Conservation (phyloP, 371 early-diverging fungal genomes). For the Entomophthora muscae region DNA sequence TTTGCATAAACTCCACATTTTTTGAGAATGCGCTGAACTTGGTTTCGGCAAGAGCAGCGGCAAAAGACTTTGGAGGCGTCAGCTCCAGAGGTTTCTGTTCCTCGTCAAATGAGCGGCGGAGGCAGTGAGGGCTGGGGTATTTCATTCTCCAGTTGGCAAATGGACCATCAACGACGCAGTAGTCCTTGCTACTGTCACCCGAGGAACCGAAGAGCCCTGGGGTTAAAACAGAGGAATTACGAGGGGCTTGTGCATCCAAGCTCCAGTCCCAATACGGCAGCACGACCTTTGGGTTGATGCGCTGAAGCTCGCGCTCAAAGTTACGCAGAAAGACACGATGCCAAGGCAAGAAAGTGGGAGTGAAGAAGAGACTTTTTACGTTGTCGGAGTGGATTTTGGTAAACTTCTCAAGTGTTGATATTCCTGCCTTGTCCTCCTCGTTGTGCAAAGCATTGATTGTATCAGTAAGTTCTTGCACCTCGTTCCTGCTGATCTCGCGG, state of each 20-base stretch:
- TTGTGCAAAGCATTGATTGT: background rate
- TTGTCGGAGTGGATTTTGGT: background rate
- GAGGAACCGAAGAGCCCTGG: constrained; percentile 11
- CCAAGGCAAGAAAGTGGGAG: constrained; percentile 15
- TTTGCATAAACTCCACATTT: constrained; percentile 23
- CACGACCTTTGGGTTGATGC: constrained; percentile 8
- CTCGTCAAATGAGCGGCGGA: constrained; percentile 11
- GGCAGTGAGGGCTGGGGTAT: constrained; percentile 13
- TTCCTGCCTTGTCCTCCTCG: background rate
- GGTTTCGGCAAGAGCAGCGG: constrained; percentile 12
- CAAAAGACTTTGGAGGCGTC: constrained; percentile 14
- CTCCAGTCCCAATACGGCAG: constrained; percentile 10
- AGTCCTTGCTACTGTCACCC: constrained; percentile 11
- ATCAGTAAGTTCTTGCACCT: background rate
- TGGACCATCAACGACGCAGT: constrained; percentile 13
- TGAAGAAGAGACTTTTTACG: constrained; percentile 9
- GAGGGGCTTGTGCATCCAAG: constrained; percentile 14
- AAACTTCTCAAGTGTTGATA: background rate
- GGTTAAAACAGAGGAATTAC: constrained; percentile 8
- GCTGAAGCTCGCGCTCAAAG: too few relatives aligned
- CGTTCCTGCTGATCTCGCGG: background rate
- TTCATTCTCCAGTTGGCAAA: constrained; percentile 4
- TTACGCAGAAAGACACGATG: too few relatives aligned
- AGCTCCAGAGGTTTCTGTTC: constrained; percentile 15
- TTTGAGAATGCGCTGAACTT: constrained; percentile 18